Evolutionary conservation across 495 filamentous ascomycete genomes (phyloP).

Genomic region (Delitschia confertaspora): DNA sequence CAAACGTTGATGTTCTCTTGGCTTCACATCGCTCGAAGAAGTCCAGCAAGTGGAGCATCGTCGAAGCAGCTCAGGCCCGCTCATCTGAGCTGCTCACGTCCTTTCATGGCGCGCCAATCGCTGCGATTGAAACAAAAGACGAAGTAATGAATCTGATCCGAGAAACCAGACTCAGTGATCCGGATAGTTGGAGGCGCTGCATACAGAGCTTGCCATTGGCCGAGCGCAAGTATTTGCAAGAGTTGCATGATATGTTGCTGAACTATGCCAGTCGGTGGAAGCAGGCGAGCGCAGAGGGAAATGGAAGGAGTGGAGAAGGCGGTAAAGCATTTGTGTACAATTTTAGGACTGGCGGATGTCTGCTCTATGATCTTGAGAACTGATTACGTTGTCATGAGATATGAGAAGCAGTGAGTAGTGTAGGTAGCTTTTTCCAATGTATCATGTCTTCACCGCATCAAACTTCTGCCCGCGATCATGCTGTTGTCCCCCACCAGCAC

Average conservation of each 20-base stretch:
- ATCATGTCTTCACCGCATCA: no score
- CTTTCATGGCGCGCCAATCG: conserved; percentile 66
- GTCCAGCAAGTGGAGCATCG: conserved; percentile 72
- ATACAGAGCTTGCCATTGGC: conserved; percentile 67
- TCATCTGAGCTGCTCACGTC: conserved; percentile 37
- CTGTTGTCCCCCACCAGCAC: no score
- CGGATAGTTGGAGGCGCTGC: conserved; percentile 76
- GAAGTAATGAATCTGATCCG: conserved; percentile 72
- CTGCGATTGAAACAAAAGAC: conserved; percentile 82
- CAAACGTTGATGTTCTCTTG: conserved; percentile 70
- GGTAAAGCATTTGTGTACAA: conserved; percentile 37
- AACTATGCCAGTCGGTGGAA: conserved; percentile 52
- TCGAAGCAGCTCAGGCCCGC: conserved; percentile 51
- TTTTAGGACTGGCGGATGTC: conserved; percentile 32
- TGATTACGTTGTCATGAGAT: no score
- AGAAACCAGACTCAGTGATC: conserved; percentile 64
- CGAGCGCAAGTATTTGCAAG: conserved; percentile 78
- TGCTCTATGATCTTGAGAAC: conserved; percentile 34
- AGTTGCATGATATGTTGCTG: conserved; percentile 70
- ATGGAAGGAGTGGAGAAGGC: conserved; percentile 19
- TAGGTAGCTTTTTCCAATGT: no score
- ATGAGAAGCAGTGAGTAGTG: no score
- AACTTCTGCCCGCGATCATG: no score
- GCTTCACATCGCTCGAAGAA: conserved; percentile 81
- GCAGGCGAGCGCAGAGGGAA: conserved; percentile 28